Evolutionary conservation across 2,329 filamentous ascomycete species (phyloP).

Genomic region (Alternaria dauci): DNA sequence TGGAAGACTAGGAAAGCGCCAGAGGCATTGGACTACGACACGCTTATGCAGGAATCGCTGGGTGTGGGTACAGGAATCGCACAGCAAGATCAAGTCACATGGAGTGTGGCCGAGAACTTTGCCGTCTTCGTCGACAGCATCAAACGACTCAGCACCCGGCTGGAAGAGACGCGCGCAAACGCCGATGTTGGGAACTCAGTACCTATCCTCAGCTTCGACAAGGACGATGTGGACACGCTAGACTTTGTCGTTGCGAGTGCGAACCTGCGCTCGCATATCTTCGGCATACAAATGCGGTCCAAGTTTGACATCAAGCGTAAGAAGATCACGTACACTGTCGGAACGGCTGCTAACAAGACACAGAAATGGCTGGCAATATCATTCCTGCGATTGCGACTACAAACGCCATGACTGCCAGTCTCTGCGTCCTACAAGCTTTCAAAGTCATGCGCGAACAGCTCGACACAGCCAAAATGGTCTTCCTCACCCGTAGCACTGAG

Average conservation of each 20-base stretch:
- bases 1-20: constrained; percentile 86
- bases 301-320: constrained; percentile 91
- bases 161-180: constrained; percentile 69
- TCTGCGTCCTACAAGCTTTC: constrained; percentile 92
- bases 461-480: constrained; percentile 80
- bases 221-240: constrained; percentile 93
- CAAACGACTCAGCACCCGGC: constrained; percentile 75
- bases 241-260: constrained; percentile 93
- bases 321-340: constrained; percentile 20
- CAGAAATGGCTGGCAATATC: constrained; percentile 98
- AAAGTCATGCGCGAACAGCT: constrained; percentile 80
- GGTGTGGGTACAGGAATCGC: constrained; percentile 63
- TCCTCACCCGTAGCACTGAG: constrained; percentile 73
- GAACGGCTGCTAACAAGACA: constrained; percentile 11
- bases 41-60: constrained; percentile 63
- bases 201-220: constrained; percentile 86
- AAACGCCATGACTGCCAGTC: constrained; percentile 91
- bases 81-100: constrained; percentile 75
- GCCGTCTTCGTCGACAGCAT: constrained; percentile 87
- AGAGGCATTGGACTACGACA: constrained; percentile 73
- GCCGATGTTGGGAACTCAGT: constrained; percentile 57
- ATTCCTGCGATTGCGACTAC: constrained; percentile 98
- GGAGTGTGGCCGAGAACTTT: constrained; percentile 85
- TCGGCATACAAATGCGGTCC: constrained; percentile 85
- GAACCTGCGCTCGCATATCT: constrained; percentile 88